A percentile compares a stretch with the other conserved stretches of the same genome.
Evolutionary conservation across 2,329 filamentous ascomycete species (phyloP).

Genomic region (Microdochium trichocladiopsis): DNA sequence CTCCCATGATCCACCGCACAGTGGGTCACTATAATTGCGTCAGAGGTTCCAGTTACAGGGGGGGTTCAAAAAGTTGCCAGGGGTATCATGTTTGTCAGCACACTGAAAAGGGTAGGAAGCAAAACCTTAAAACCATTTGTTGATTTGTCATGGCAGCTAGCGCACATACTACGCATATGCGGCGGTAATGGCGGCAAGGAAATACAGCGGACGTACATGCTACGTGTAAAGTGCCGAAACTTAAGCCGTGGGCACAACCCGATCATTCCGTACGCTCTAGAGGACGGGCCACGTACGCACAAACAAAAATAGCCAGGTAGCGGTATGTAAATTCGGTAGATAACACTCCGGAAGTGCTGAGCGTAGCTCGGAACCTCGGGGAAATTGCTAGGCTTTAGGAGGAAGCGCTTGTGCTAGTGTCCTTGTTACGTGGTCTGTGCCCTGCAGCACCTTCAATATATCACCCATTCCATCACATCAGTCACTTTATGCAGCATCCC

Average conservation of each 20-base stretch:
- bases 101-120: neutral
- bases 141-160: neutral
- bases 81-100: neutral
- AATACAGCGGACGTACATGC: neutral
- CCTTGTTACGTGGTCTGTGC: neutral
- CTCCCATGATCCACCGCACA: neutral
- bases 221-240: neutral
- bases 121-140: neutral
- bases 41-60: neutral
- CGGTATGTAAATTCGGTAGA: neutral
- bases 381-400: neutral
- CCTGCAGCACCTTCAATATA: neutral
- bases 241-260: neutral
- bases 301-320: neutral
- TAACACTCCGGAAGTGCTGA: neutral
- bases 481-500: neutral
- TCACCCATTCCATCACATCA: neutral
- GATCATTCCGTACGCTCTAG: neutral
- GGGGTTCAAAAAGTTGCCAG: too few species aligned
- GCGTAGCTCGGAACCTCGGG: neutral
- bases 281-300: neutral
- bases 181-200: neutral
- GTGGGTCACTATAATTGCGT: neutral
- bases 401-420: neutral
- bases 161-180: neutral